phyloP scores from a whole-genome alignment of 2,329 filamentous ascomycete genomes.

The Elsinoe necatrix region DNA sequence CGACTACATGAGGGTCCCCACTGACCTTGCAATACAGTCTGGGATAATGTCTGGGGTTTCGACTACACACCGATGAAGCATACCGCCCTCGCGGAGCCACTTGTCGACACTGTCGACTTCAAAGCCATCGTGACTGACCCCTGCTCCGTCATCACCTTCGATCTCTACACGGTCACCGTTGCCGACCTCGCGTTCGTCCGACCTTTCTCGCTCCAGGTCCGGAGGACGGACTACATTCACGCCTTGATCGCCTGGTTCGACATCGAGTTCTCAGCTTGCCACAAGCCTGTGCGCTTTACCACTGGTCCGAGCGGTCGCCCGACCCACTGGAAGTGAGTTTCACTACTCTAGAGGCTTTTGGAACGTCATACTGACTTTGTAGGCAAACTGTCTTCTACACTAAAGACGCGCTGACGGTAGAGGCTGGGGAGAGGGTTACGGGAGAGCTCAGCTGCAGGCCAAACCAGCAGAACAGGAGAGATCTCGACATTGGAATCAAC shows the following conservation, averaged over 20 bases:
- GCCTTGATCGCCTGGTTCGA: slow-evolving; percentile 98
- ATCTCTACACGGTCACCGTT: slow-evolving; percentile 83
- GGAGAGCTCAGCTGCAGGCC: slow-evolving; percentile 74
- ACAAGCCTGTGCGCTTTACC: slow-evolving; percentile 95
- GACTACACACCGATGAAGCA: slow-evolving; percentile 90
- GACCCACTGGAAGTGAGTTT: slow-evolving; percentile 79
- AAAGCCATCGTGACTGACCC: slow-evolving; percentile 96
- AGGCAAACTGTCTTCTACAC: slow-evolving; percentile 94
- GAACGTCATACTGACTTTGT: not conserved
- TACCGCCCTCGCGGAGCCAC: slow-evolving; percentile 86
- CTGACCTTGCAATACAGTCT: slow-evolving; percentile 54
- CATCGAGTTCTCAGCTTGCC: slow-evolving; percentile 95
- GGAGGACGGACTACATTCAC: slow-evolving; percentile 90
- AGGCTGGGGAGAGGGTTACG: slow-evolving; percentile 71
- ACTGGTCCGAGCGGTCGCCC: slow-evolving; percentile 98
- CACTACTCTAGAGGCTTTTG: not conserved
- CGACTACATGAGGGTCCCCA: slow-evolving; percentile 19
- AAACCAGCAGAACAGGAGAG: slow-evolving; percentile 87
- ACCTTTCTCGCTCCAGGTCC: slow-evolving; percentile 65
- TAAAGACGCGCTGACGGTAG: slow-evolving; percentile 82
- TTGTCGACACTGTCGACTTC: slow-evolving; percentile 95
- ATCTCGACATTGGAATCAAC: slow-evolving; percentile 81
- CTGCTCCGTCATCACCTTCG: slow-evolving; percentile 71
- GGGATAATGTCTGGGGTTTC: slow-evolving; percentile 99
- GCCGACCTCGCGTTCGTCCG: slow-evolving; percentile 76